These are phyloP conservation scores for Xylaria sp. DNA, from an alignment of 2,329 filamentous ascomycete genomes.

Conservation along the genomic window DNA sequence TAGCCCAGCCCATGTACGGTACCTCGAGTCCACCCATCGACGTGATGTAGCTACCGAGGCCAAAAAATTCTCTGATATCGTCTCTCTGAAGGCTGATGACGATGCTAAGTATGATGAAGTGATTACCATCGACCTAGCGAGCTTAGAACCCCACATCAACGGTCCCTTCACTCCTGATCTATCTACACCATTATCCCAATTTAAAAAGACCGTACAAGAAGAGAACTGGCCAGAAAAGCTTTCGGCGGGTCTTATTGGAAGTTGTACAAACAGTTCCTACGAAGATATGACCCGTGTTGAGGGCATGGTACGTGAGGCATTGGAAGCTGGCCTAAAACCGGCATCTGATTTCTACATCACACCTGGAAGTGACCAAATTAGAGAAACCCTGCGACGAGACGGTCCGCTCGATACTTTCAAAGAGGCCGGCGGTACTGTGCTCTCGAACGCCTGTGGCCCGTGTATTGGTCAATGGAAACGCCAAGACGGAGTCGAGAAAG, in stretches of 20 bases:
- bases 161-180: slow-evolving; percentile 96
- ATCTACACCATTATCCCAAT: slow-evolving; percentile 89
- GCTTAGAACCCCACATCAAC: slow-evolving; percentile 95
- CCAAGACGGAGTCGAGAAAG: slow-evolving; percentile 84
- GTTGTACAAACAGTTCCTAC: slow-evolving; percentile 98
- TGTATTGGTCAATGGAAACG: slow-evolving; percentile 97
- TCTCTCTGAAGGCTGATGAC: slow-evolving; percentile 79
- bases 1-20: slow-evolving; percentile 82
- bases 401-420: slow-evolving; percentile 87
- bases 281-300: slow-evolving; percentile 98
- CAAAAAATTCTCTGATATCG: slow-evolving; percentile 61
- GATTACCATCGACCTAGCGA: slow-evolving; percentile 88
- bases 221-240: slow-evolving; percentile 93
- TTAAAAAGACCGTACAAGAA: slow-evolving; percentile 83
- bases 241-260: slow-evolving; percentile 93
- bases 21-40: slow-evolving; percentile 85
- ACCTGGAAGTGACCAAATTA: slow-evolving; percentile 95
- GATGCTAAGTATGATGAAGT: slow-evolving; percentile 89
- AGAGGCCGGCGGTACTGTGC: slow-evolving; percentile 84
- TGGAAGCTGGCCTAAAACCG: slow-evolving; percentile 87
- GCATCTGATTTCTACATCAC: slow-evolving; percentile 95
- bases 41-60: slow-evolving; percentile 74
- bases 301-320: slow-evolving; percentile 90
- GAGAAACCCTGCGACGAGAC: slow-evolving; percentile 91
- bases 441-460: slow-evolving; percentile 94